Percentiles rank a stretch among this genome's conserved stretches.
These are phyloP conservation scores for Cordyceps javanica DNA, from an alignment of 2,329 filamentous ascomycete genomes.

Conservation along the genomic window DNA sequence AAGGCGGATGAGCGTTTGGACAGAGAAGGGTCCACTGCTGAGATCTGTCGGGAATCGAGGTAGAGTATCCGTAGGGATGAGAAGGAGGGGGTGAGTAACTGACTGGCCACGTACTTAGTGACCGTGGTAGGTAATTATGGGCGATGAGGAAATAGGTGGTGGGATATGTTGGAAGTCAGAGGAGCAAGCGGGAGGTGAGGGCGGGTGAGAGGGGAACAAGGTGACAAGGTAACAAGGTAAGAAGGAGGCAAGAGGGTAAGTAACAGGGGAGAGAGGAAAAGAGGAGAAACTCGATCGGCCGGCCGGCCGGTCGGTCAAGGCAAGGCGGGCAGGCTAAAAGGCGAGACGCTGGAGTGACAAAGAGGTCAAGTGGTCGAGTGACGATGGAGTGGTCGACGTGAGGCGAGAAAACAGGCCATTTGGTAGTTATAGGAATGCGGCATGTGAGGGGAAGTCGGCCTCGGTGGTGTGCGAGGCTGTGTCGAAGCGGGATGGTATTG, in stretches of 20 bases:
- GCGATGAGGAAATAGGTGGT: no score
- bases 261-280: not conserved
- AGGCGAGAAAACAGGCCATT: conserved; percentile 7
- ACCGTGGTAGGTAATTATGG: no score
- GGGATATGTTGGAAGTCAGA: no score
- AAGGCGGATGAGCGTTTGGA: not conserved
- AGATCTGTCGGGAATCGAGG: not conserved
- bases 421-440: not conserved
- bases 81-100: not conserved
- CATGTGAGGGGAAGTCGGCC: conserved; percentile 1
- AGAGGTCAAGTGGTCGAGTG: not conserved
- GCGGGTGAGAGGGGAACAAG: no score
- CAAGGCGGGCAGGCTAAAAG: not conserved
- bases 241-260: no score
- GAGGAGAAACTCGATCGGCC: not conserved
- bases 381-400: not conserved
- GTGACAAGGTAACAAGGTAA: no score
- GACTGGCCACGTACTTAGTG: no score
- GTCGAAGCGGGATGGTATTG: not conserved
- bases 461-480: not conserved
- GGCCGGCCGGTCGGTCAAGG: not conserved
- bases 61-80: no score
- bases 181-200: no score
- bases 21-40: not conserved
- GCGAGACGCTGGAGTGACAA: no score